Evolutionary conservation across 2,329 filamentous ascomycete genomes (phyloP), one percentile per base, ranked within the genome.

Genomic region (Chaetomium globosum): DNA sequence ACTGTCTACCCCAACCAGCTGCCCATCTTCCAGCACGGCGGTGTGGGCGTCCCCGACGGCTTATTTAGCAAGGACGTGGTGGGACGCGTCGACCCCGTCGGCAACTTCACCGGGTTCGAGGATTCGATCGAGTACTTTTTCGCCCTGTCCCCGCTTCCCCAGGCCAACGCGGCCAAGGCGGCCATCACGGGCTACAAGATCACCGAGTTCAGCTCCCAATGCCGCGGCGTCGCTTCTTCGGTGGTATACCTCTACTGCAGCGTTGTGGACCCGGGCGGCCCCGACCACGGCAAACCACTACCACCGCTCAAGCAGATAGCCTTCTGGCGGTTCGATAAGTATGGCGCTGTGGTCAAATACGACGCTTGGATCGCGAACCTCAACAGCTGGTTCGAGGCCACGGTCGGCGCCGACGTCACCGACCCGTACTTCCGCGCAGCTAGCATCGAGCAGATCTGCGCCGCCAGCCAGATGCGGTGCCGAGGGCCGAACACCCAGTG

Each of bases 281-380:
- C 73, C 2, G 69, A 76, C 46, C 64, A 77, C 53, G 75, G 74
- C 9, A 73, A 74, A 59, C 67, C 70, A 7, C 63, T 78, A 7
- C 70, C 74, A 10, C 75, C 74, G 12, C 68, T 79, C 51, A 79
- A 78, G 68, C 76, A 75, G 66, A 68, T 80, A 12, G 77, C 79
- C 0, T 83, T 82, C 67, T 83, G 80, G 79, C 77, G 75, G 36
- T 79, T 83, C 65, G 79, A 82, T 64, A 73, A 77, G 2, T 66
- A 74, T 4, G 80, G 81, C 49, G 77, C 75, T 19, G 78, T 81
- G 12, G 65, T 76, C 13, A 74, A 77, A 33, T 81, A 80, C 67
- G 78, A 81, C 68, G 78, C 79, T 26, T 80, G 75, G 73, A 76
- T 81, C n/a, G 77, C 78, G 4, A 79, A 78, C 33, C 73, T 81